A percentile compares a stretch with the other conserved stretches of the same genome.
These are phyloP conservation scores for Annulohypoxylon stygium DNA, from an alignment of 495 filamentous ascomycete genomes.

Conservation along the genomic window DNA sequence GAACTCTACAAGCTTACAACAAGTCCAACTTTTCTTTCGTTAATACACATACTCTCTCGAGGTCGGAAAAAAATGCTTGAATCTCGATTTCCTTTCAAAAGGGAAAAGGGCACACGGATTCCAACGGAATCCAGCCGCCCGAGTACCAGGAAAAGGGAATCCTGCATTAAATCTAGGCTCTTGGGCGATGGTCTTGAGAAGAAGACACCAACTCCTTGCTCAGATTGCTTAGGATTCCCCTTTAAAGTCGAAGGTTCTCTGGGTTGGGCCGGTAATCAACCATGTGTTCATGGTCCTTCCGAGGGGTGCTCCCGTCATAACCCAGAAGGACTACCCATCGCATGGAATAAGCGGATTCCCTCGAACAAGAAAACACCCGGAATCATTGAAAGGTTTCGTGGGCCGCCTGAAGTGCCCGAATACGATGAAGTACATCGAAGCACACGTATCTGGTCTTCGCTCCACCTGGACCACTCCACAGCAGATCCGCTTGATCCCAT, in stretches of 20 bases:
- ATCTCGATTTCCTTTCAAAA: not conserved
- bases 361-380: constrained; percentile 30
- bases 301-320: constrained; percentile 52
- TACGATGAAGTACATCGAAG: constrained; percentile 29
- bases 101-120: not conserved
- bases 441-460: constrained; percentile 25
- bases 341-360: constrained; percentile 41
- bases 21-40: not conserved
- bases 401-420: not conserved
- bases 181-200: not conserved
- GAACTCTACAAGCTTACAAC: not conserved
- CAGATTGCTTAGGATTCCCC: constrained; percentile 7
- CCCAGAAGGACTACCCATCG: constrained; percentile 35
- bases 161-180: not conserved
- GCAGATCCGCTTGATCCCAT: constrained; percentile 40
- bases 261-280: constrained; percentile 50
- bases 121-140: not conserved
- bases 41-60: not conserved
- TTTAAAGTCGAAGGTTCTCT: constrained; percentile 27
- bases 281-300: constrained; percentile 46
- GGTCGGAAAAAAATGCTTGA: not conserved
- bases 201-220: not conserved
- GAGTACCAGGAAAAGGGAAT: constrained; percentile 1
- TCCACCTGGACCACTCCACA: constrained; percentile 28
- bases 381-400: constrained; percentile 13